Evolutionary conservation across 2,329 filamentous ascomycete genomes (phyloP).

Genomic region (Cytospora schulzeri): DNA sequence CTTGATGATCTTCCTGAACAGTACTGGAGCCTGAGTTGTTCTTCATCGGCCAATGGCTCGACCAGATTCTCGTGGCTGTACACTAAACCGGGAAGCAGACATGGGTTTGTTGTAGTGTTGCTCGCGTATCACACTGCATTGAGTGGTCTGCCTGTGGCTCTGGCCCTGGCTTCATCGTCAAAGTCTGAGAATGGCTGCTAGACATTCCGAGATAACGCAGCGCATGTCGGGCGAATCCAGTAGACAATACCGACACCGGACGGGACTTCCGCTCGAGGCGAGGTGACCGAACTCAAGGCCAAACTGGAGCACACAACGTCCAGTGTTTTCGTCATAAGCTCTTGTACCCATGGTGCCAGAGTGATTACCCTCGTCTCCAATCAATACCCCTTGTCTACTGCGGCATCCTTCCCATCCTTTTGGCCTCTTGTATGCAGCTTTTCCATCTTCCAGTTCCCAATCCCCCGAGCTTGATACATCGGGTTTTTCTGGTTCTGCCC

Average conservation of each 20-base stretch:
- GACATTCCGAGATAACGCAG: conserved; percentile 1
- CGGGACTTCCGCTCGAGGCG: conserved; percentile 13
- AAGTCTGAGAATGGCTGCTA: background rate
- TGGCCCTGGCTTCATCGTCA: background rate
- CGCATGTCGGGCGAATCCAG: conserved; percentile 3
- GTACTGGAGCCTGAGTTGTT: background rate
- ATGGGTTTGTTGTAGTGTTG: conserved; percentile 4
- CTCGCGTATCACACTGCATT: conserved; percentile 15
- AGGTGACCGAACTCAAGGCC: conserved; percentile 11
- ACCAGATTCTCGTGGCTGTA: background rate
- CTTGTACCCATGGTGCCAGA: conserved; percentile 15
- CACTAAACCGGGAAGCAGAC: conserved; percentile 8
- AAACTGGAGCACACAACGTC: background rate
- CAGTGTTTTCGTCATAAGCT: conserved; percentile 8
- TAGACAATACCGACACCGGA: conserved; percentile 6
- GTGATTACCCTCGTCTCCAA: background rate
- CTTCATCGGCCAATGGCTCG: conserved; percentile 13
- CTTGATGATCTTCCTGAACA: conserved; percentile 1
- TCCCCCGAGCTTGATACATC: conserved; percentile 7
- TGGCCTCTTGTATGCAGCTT: conserved; percentile 13
- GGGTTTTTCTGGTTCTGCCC: background rate
- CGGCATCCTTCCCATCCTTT: conserved; percentile 1
- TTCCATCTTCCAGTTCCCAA: conserved; percentile 10
- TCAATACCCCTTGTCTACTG: conserved; percentile 14
- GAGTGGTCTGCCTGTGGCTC: background rate